Evolutionary conservation across 805 yeast species (phyloP), one percentile per base, ranked within the genome.

Genomic region (Nakazawaea ishiwadae): DNA sequence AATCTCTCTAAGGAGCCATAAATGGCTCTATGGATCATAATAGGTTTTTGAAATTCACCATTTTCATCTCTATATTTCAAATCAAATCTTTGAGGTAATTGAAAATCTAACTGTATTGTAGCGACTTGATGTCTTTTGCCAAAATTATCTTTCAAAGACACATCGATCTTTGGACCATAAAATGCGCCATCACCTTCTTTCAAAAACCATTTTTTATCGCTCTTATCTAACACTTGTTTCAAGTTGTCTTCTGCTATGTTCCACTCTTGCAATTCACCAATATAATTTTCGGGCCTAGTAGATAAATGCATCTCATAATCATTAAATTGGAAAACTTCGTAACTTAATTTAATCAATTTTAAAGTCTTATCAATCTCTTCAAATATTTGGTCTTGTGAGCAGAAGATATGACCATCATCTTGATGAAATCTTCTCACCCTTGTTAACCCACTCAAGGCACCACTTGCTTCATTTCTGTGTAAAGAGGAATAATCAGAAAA

Each of bases 371-470:
- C 54, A 37, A 93, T 89, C 56, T 93, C 99, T 37, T 73, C 75
- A 8, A 55, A 53, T 36, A 93, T 81, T 62, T 93, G 99, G 5
- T 73, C 78, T 27, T 74, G 69, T 2, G 82, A 77, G 57, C 99
- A 93, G 59, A 93, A 93, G 20, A 93, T 90, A 54, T 93, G 99
- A 6, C 97, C 98, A 59, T 93, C 99, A 60, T 93, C 99, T 64
- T 93, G 99, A 61, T 93, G 99, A 64, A 93, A 93, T 48, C 96
- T 70, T 44, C 99, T 75, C 3, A 93, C 96, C 43, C 99, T 71
- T 0, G 98, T 93, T 28, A 93, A 67, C 0, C 99, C 99, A 5
- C 91, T 75, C 16, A 93, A 71, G 1, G 98, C 95, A 3, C 99
- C 99, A 44, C 95, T 82, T 20, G 95, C 82, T 62, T 93, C 99